Evolutionary conservation across 306 rosid genomes (phyloP).

Genomic region (Elaeagnus macrophylla): DNA sequence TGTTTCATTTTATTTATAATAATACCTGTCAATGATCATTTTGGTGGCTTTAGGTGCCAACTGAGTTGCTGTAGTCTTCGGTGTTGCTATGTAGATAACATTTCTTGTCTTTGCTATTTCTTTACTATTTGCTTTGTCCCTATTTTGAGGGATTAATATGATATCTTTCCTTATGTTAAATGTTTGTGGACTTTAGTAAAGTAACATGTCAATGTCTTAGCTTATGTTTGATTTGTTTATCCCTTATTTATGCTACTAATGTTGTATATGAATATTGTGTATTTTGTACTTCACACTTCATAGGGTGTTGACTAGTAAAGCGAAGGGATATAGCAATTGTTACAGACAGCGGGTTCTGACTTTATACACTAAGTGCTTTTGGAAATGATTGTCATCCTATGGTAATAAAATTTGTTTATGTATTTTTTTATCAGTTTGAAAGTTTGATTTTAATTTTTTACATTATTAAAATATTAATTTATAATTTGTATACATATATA

Average conservation of each 20-base stretch:
- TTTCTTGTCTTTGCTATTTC: no score
- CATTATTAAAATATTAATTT: no score
- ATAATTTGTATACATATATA: no score
- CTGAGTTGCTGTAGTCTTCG: slow-evolving; percentile 9
- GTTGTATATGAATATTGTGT: slow-evolving; percentile 1
- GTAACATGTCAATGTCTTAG: no score
- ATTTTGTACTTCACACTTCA: slow-evolving; percentile 1
- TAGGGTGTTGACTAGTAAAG: slow-evolving; percentile 62
- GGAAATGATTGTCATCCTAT: slow-evolving; percentile 68
- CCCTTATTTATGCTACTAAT: background rate
- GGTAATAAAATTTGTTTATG: no score
- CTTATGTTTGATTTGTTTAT: background rate
- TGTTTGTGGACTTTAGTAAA: no score
- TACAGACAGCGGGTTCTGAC: slow-evolving; percentile 78
- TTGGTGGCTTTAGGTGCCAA: slow-evolving; percentile 14
- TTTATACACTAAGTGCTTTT: slow-evolving; percentile 41
- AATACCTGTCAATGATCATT: slow-evolving; percentile 11
- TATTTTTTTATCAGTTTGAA: no score
- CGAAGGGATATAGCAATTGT: slow-evolving; percentile 85
- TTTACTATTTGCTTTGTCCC: no score
- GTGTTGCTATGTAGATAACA: no score
- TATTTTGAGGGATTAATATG: no score
- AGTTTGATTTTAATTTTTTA: no score
- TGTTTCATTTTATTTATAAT: slow-evolving; percentile 16
- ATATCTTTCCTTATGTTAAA: no score